A percentile compares a stretch with the other conserved stretches of the same genome.
Evolutionary conservation across 371 early-diverging fungal species (phyloP).

Genomic region (Entomophthora muscae): DNA sequence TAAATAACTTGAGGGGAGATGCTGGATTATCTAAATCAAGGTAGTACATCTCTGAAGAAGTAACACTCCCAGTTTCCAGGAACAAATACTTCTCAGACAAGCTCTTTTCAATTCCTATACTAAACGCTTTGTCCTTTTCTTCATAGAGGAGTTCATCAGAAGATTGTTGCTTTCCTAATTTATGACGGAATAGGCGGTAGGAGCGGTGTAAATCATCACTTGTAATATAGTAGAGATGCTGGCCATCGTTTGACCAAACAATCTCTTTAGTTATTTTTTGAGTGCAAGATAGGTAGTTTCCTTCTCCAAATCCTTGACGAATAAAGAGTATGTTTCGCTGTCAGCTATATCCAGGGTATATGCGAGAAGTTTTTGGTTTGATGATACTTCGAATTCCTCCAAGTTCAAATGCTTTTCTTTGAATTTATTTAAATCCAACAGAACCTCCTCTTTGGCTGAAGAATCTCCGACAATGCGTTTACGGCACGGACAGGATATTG

Average conservation of each 20-base stretch:
- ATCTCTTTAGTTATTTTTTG: constrained; percentile 23
- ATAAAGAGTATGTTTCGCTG: too few species aligned
- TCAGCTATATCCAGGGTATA: constrained; percentile 29
- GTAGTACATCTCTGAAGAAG: constrained; percentile 33
- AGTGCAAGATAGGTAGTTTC: constrained; percentile 21
- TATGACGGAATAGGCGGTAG: too few species aligned
- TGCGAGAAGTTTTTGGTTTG: constrained; percentile 25
- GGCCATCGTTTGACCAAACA: too few species aligned
- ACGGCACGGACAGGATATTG: constrained; percentile 8
- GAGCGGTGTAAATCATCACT: too few species aligned
- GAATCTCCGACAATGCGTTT: too few species aligned
- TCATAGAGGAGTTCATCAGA: too few species aligned
- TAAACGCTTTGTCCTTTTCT: constrained; percentile 40
- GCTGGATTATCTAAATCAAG: too few species aligned
- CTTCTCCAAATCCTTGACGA: constrained; percentile 21
- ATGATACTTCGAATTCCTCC: constrained; percentile 1
- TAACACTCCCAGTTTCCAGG: constrained; percentile 26
- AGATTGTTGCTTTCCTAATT: too few species aligned
- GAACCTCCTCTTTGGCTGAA: too few species aligned
- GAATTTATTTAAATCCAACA: too few species aligned
- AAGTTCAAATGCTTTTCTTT: too few species aligned
- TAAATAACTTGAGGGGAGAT: too few species aligned
- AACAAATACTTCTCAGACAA: constrained; percentile 23
- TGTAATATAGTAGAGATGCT: constrained; percentile 24
- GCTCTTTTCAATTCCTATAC: constrained; percentile 25